Evolutionary conservation across 1,284 basidiomycete species (phyloP).

Genomic region (Cystobasidiaceae sp.): DNA sequence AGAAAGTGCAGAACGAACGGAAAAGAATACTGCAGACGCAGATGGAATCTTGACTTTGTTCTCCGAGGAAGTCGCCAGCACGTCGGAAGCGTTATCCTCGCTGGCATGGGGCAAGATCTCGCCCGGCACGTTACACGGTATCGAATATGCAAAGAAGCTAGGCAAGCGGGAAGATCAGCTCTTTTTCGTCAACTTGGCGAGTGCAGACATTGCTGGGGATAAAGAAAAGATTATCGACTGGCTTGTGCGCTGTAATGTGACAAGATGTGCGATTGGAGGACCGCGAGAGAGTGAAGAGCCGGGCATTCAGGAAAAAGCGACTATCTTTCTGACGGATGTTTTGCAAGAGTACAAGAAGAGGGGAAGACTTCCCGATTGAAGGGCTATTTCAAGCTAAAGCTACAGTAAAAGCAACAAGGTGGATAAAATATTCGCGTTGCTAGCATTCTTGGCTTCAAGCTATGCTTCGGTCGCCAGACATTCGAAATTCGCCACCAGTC

Average conservation of each 20-base stretch:
- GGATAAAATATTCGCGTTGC: no score
- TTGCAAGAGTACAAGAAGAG: constrained; percentile 8
- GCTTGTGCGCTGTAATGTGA: neutral
- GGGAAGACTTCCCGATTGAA: no score
- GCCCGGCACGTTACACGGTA: constrained; percentile 16
- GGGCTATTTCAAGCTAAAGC: no score
- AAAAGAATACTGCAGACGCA: constrained; percentile 18
- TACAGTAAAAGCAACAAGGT: no score
- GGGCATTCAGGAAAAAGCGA: constrained; percentile 15
- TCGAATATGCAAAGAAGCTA: constrained; percentile 14
- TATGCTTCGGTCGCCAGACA: no score
- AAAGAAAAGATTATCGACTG: neutral
- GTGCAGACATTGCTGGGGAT: neutral
- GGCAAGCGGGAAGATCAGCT: constrained; percentile 20
- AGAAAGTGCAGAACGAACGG: constrained; percentile 14
- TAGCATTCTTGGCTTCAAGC: no score
- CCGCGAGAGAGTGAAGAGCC: constrained; percentile 20
- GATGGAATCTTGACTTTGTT: constrained; percentile 23
- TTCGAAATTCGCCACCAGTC: no score
- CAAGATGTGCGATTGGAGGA: constrained; percentile 23
- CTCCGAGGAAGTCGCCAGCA: neutral
- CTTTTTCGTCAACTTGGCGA: constrained; percentile 10
- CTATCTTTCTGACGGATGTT: neutral
- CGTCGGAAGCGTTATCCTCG: neutral
- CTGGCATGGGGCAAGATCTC: neutral